A percentile compares a stretch with the other conserved stretches of the same genome.
Evolutionary conservation across 2,329 filamentous ascomycete genomes (phyloP).

Genomic region (Gaeumannomyces sp.): DNA sequence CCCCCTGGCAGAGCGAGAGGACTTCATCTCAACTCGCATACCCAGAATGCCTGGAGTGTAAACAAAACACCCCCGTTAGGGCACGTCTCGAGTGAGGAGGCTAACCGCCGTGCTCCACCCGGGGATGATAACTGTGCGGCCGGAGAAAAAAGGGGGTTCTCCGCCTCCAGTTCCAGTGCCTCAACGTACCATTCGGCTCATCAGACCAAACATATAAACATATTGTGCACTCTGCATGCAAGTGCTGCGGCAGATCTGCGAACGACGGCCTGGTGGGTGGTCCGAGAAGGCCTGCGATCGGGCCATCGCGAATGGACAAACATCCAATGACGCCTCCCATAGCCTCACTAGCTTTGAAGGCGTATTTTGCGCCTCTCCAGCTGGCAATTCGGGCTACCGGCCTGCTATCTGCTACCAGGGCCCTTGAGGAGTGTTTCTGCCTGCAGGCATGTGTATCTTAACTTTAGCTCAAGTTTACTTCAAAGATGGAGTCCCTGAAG

Average conservation of each 20-base stretch:
- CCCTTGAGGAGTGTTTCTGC: not conserved
- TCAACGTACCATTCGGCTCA: not conserved
- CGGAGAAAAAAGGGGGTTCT: not conserved
- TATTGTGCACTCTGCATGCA: not conserved
- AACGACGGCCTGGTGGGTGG: not conserved
- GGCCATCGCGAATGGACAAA: not conserved
- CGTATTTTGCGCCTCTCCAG: too few relatives aligned
- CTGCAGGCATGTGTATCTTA: not conserved
- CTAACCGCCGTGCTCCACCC: not conserved
- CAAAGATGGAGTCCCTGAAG: not conserved
- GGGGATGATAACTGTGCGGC: not conserved
- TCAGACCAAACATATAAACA: not conserved
- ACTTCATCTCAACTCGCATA: not conserved
- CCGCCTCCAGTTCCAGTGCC: too few relatives aligned
- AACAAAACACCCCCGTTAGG: not conserved
- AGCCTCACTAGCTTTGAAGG: not conserved
- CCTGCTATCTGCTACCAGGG: too few relatives aligned
- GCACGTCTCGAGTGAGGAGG: not conserved
- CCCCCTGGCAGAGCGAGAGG: too few relatives aligned
- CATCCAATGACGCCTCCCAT: not conserved
- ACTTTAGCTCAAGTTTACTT: not conserved
- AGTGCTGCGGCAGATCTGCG: not conserved
- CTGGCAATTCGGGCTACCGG: too few relatives aligned
- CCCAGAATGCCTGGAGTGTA: not conserved
- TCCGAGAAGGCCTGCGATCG: not conserved